phyloP scores from a whole-genome alignment of 2,329 filamentous ascomycete genomes.

The Tolypocladium ovalisporum region DNA sequence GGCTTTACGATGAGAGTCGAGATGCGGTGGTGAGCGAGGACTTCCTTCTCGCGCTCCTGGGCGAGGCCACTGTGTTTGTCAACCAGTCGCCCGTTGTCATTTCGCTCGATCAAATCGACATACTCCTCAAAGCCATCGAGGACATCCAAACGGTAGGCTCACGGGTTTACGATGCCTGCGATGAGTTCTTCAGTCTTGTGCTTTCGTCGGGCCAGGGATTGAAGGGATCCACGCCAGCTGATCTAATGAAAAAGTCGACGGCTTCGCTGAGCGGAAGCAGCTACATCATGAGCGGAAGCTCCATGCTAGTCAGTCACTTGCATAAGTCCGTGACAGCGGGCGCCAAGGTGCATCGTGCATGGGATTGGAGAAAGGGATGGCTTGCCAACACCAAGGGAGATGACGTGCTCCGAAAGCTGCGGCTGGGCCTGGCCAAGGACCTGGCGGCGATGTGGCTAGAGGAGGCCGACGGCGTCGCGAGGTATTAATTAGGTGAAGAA shows the following conservation, averaged over 20 bases:
- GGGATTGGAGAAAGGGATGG: slow-evolving; percentile 76
- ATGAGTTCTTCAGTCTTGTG: slow-evolving; percentile 69
- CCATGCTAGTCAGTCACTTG: slow-evolving; percentile 54
- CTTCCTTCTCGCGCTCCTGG: slow-evolving; percentile 71
- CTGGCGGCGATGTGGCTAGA: slow-evolving; percentile 59
- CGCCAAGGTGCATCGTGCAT: slow-evolving; percentile 46
- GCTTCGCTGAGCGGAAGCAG: slow-evolving; percentile 44
- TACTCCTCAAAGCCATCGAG: slow-evolving; percentile 66
- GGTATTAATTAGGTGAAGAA: slow-evolving; percentile 18
- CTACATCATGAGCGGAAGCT: slow-evolving; percentile 63
- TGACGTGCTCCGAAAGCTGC: slow-evolving; percentile 62
- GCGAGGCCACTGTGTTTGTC: slow-evolving; percentile 72
- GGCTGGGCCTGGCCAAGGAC: slow-evolving; percentile 64
- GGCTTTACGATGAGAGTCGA: slow-evolving; percentile 70
- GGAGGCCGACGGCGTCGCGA: slow-evolving; percentile 47
- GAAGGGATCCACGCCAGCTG: slow-evolving; percentile 51
- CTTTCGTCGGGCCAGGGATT: slow-evolving; percentile 57
- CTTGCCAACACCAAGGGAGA: slow-evolving; percentile 50
- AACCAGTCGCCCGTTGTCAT: slow-evolving; percentile 46
- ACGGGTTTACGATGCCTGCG: slow-evolving; percentile 61
- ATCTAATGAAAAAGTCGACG: slow-evolving; percentile 52
- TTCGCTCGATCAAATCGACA: slow-evolving; percentile 61
- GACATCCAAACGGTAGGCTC: slow-evolving; percentile 66
- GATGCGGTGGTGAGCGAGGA: slow-evolving; percentile 84
- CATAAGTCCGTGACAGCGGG: slow-evolving; percentile 49